These are phyloP conservation scores for Neurospora sp. DNA, from an alignment of 495 filamentous ascomycete genomes.

Conservation along the genomic window DNA sequence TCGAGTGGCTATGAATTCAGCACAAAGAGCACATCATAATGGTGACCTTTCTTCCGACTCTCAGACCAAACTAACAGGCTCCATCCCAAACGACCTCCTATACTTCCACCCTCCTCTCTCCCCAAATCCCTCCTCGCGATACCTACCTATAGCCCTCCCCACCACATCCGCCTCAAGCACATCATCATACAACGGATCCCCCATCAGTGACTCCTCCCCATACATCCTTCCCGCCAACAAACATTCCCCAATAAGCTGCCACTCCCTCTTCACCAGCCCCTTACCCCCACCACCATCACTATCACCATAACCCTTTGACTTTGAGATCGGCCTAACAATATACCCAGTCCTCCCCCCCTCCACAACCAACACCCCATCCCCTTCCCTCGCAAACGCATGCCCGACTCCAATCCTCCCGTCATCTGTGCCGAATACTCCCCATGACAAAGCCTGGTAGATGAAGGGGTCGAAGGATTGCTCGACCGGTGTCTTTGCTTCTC, in stretches of 20 bases:
- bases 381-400: background rate
- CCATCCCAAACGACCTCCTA: background rate
- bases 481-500: background rate
- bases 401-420: background rate
- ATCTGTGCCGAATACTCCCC: background rate
- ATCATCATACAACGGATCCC: background rate
- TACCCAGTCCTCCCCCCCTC: background rate
- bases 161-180: background rate
- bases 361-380: background rate
- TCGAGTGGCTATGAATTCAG: background rate
- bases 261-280: background rate
- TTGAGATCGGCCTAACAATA: background rate
- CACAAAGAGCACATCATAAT: too few species aligned
- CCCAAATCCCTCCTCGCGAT: background rate
- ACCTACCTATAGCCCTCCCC: background rate
- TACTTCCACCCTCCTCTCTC: background rate
- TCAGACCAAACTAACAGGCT: background rate
- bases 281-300: background rate
- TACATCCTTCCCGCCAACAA: background rate
- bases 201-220: background rate
- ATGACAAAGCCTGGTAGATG: background rate
- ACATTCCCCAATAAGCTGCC: background rate
- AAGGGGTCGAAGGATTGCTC: background rate
- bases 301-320: background rate
- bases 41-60: background rate